Evolutionary conservation across 139 green algal species (phyloP).

Genomic region (Closterium sp.): DNA sequence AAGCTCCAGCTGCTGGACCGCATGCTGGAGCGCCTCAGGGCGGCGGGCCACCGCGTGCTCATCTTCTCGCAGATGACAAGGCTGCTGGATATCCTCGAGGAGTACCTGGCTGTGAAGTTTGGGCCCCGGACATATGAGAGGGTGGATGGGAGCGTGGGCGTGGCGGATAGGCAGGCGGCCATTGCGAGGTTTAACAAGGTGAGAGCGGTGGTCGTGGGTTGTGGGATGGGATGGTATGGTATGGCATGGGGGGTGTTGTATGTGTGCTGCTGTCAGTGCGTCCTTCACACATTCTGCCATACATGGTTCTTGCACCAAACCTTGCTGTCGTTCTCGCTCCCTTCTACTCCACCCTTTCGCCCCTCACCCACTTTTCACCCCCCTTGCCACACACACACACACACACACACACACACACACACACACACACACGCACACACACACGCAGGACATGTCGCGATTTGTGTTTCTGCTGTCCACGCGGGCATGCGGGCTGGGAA

Average conservation of each 20-base stretch:
- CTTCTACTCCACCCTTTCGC: neutral
- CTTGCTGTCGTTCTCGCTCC: too few species aligned
- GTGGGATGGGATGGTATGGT: neutral
- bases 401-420: too few species aligned
- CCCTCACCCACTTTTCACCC: neutral
- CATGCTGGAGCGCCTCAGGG: slow-evolving; percentile 55
- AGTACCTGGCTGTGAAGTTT: slow-evolving; percentile 50
- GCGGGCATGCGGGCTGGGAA: slow-evolving; percentile 57
- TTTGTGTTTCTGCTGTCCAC: slow-evolving; percentile 61
- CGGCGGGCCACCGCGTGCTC: slow-evolving; percentile 55
- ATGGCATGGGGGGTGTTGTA: neutral
- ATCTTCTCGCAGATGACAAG: slow-evolving; percentile 65
- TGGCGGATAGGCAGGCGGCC: slow-evolving; percentile 44
- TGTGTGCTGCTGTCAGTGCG: too few species aligned
- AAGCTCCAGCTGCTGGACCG: slow-evolving; percentile 58
- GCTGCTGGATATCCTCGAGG: slow-evolving; percentile 61
- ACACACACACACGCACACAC: neutral
- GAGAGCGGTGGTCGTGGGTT: too few species aligned
- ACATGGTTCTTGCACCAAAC: too few species aligned
- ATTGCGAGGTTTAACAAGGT: slow-evolving; percentile 58
- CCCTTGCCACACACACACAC: neutral
- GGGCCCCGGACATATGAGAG: slow-evolving; percentile 26
- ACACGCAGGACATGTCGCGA: slow-evolving; percentile 9
- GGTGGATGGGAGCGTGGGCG: slow-evolving; percentile 54
- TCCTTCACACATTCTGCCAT: too few species aligned